These are phyloP conservation scores for Colletotrichum theobromicola DNA, from an alignment of 2,329 filamentous ascomycete species.

Conservation along the genomic window DNA sequence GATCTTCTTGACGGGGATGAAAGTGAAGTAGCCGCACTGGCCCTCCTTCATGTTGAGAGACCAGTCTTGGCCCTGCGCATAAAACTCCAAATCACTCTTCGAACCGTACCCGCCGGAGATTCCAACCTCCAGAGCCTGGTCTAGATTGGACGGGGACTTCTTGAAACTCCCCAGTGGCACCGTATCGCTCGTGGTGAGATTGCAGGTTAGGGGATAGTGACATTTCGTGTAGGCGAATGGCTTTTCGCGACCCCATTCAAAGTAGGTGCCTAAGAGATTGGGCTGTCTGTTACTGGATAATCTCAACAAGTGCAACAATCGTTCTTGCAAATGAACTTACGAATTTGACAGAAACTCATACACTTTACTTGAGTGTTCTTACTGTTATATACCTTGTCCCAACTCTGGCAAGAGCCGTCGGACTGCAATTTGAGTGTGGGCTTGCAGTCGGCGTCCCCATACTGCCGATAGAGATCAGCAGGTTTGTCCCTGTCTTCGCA, in stretches of 20 bases:
- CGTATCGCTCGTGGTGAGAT: constrained; percentile 32
- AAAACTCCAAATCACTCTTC: neutral
- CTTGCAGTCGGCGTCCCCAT: neutral
- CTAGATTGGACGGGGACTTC: neutral
- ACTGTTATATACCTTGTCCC: neutral
- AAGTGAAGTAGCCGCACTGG: constrained; percentile 24
- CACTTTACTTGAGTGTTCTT: neutral
- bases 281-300: neutral
- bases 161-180: constrained; percentile 32
- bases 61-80: neutral
- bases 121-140: constrained; percentile 26
- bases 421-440: neutral
- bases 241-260: constrained; percentile 30
- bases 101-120: constrained; percentile 17
- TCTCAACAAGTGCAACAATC: neutral
- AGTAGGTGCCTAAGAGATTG: constrained; percentile 25
- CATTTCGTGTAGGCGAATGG: constrained; percentile 38
- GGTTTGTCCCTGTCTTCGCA: neutral
- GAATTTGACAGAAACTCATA: neutral
- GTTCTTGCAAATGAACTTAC: neutral
- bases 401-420: neutral
- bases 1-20: constrained; percentile 14
- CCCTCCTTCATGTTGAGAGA: neutral
- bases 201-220: constrained; percentile 36
- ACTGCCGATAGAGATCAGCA: neutral